Base-by-base conservation (phyloP, 2,329 filamentous ascomycete genomes). In the Colletotrichum cereale region DNA sequence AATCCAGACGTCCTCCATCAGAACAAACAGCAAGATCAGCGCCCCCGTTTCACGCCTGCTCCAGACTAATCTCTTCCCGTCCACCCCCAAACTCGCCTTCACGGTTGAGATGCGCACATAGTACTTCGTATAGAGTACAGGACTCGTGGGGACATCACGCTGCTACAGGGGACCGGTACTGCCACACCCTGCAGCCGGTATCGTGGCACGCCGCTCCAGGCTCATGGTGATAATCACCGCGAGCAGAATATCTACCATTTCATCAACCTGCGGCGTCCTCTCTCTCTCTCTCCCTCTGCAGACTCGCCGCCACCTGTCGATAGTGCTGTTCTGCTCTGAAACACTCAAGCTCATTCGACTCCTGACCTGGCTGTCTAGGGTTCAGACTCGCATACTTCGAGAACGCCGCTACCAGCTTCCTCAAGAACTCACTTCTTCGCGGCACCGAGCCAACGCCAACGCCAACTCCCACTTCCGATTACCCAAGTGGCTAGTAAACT, bases 21-120 rank as follows among this genome's bases (percentile, higher is more conserved):
- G 58, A 68, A 68, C 68, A 71, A 66, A 60, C 67, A 55, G 47
- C 21, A n/a, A 53, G 29, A 63, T 60, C 64, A 34, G 24, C 52
- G 26, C 68, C 12, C n/a, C 38, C 68, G 64, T 68, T 71, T 71
- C 68, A 71, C 61, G 65, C 58, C 65, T 68, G 65, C 68, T 67
- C 44, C 58, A 71, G 68, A n/a, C 68, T 68, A 58, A 58, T 67
- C 64, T 62, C 52, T 57, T 50, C 26, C 52, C 55, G 10, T 50
- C 57, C 21, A 6, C 31, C 29, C 44, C 44, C 31, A 47, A n/a
- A 48, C 29, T 36, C 29, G 8, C 61, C 48, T 18, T 66, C n/a
- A n/a, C n/a, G n/a, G n/a, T n/a, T 11, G 10, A 38, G 11, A 2
- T 38, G 36, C 42, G 31, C 5, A 42, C 42, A 50, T 50, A n/a